Conservation (phyloP, 495 filamentous ascomycete species). For the Hyaloscypha variabilis region DNA sequence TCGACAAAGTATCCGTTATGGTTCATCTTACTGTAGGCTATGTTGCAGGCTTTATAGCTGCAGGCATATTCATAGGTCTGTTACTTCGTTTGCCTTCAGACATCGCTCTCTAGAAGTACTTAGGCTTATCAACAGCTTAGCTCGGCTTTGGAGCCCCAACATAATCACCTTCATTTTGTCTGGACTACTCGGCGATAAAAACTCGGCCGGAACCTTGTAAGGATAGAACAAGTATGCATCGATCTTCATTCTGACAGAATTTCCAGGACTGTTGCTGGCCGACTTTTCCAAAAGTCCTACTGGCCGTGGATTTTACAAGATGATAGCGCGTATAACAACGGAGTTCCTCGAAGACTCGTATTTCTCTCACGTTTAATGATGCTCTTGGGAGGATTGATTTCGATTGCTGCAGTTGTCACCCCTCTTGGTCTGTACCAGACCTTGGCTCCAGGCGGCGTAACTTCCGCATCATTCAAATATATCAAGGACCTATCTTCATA, state of each 20-base stretch:
- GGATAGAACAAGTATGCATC: too few relatives aligned
- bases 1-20: too few relatives aligned
- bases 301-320: slow-evolving; percentile 13
- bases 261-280: not conserved
- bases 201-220: slow-evolving; percentile 16
- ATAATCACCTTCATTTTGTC: slow-evolving; percentile 1
- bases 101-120: too few relatives aligned
- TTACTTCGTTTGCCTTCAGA: too few relatives aligned
- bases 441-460: not conserved
- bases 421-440: slow-evolving; percentile 13
- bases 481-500: slow-evolving; percentile 1
- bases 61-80: too few relatives aligned
- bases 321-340: slow-evolving; percentile 9
- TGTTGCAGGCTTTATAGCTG: too few relatives aligned
- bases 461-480: not conserved
- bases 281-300: slow-evolving; percentile 2
- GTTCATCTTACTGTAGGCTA: too few relatives aligned
- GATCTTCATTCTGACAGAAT: not conserved
- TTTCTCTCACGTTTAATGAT: not conserved
- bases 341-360: not conserved
- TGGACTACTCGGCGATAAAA: slow-evolving; percentile 12
- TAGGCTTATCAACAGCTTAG: too few relatives aligned
- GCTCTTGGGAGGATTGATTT: not conserved
- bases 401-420: slow-evolving; percentile 6
- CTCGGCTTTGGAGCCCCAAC: slow-evolving; percentile 4